phyloP scores from a whole-genome alignment of 345 rosid genomes.

The Aethionema arabicum region DNA sequence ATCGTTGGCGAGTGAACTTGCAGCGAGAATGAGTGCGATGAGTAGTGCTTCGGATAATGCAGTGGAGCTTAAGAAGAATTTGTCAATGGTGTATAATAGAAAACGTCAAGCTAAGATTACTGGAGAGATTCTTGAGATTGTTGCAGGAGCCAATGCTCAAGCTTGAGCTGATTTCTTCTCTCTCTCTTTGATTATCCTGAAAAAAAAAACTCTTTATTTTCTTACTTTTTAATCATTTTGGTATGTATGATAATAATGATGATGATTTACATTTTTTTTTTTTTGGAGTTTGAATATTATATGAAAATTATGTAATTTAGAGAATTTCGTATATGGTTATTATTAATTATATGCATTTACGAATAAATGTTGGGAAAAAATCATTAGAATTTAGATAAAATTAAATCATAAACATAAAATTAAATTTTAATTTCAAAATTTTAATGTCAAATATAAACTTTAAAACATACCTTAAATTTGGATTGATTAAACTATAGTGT shows the following conservation, averaged over 20 bases:
- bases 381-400: too few relatives aligned
- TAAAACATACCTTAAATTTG: too few relatives aligned
- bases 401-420: too few relatives aligned
- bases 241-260: constrained; percentile 22
- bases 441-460: too few relatives aligned
- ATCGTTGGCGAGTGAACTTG: constrained; percentile 90
- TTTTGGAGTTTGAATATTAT: too few relatives aligned
- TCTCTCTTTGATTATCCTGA: background rate
- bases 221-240: constrained; percentile 8
- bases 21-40: constrained; percentile 96
- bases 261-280: too few relatives aligned
- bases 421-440: too few relatives aligned
- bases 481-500: too few relatives aligned
- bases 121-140: constrained; percentile 91
- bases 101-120: constrained; percentile 95
- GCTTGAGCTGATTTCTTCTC: constrained; percentile 26
- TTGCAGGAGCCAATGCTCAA: constrained; percentile 88
- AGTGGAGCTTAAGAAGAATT: constrained; percentile 58
- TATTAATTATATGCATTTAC: too few relatives aligned
- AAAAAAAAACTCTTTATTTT: constrained; percentile 9
- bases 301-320: too few relatives aligned
- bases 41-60: constrained; percentile 90
- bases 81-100: constrained; percentile 68
- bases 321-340: too few relatives aligned
- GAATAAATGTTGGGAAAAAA: too few relatives aligned